Base-by-base conservation (phyloP, 352 stramenopile species). In the Phytophthora sojae region DNA sequence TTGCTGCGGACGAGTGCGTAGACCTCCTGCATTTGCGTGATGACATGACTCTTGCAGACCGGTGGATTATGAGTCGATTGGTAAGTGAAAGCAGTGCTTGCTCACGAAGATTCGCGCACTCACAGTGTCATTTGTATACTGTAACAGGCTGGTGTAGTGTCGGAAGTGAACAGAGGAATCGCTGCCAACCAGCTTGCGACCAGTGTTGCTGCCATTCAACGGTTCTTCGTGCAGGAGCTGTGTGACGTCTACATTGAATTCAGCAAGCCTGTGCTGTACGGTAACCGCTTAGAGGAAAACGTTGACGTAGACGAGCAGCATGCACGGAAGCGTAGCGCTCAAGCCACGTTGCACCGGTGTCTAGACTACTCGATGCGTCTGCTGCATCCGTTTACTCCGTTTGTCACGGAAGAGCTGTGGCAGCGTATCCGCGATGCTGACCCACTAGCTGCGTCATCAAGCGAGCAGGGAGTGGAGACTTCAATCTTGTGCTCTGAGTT, bases 391-490 rank as follows among this genome's bases (percentile, higher is more conserved):
- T 98, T 99, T 75, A 99, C 99, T 77, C 98, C 98, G n/a, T 99
- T 99, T 77, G 95, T 99, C 23, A 99, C 98, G 0, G 98, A 99
- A 84, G 98, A 99, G 77, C 84, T 99, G 9, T 99, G 98, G 98
- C 83, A 93, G 71, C 83, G 86, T 32, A 89, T 95, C 64, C 80
- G 78, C 26, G 74, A 77, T 14, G 76, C 75, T 6, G 80, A 92
- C 42, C 87, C 85, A 42, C 52, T 83, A 7, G 32, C 49, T 4
- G 29, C 65, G 29, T 66, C 67, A 7, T 56, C 62, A 29, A 62
- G 39, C 19, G 23, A 64, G 3, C 53, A 75, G 5, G 47, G 64
- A 7, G 19, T 69, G 1, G 80, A 91, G 39, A 80, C 80, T 1
- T 89, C 88, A 2, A 89, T 94, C 44, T 67, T 94, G 29, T 91